Evolutionary conservation across 805 yeast species (phyloP), one percentile per base, ranked within the genome.

Genomic region (Starmerella geochares): DNA sequence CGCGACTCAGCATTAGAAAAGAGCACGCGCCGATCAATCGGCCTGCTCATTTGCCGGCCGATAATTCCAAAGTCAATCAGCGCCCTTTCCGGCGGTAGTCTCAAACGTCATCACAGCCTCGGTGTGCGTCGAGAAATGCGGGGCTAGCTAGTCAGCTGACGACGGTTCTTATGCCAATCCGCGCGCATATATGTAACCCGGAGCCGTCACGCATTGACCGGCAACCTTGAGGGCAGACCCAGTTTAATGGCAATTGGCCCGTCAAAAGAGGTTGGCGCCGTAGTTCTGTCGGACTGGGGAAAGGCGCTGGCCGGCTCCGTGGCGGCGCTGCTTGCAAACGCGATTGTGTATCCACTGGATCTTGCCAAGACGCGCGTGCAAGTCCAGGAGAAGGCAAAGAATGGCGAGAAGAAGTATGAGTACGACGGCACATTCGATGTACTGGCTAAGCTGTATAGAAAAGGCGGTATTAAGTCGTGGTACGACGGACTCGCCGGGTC

Each of bases 251-350:
- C 52, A 11, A 29, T 50, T 13, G 46, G 38, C 31, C 48, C 52
- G 21, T 51, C 57, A 3, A 45, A 43, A 27, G 54, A 48, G 17
- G 42, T 45, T n/a, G 49, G 49, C 27, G 54, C 54, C 3, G 39
- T 45, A 19, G 54, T 40, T 13, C 58, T 65, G 38, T 59, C 80
- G n/a, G 82, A 85, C 7, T 67, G 85, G 60, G 94, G 86, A 56
- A 78, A 79, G 60, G 95, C 95, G 0, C 73, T 83, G 14, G 79
- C 84, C 45, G 95, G 94, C 0, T 86, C 94, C 0, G 71, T 81
- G 43, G 92, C 94, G 8, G 84, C 94, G 1, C 81, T 80, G 20
- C 63, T 83, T 45, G 94, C 95, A 36, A 86, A 83, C 66, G 69
- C 85, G 7, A 70, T 79, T 38, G 88, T 86, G 1, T 86, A 86